Evolutionary conservation across 768 basidiomycete species (phyloP).

Genomic region (Suillus subalutaceus): DNA sequence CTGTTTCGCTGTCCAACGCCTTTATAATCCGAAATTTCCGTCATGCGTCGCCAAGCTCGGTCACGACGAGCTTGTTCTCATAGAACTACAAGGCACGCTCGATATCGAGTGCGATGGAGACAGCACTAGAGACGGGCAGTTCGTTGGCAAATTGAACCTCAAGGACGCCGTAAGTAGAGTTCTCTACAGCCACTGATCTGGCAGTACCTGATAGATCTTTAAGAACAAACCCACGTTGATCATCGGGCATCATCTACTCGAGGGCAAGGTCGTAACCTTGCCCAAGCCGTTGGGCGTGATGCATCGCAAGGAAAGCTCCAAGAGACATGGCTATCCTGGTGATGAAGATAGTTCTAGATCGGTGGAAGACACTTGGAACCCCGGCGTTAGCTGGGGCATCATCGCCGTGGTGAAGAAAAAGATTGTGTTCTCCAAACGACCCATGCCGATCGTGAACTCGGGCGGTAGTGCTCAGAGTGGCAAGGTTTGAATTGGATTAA

Average conservation of each 20-base stretch:
- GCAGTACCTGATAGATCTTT: constrained; percentile 11
- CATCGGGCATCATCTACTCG: constrained; percentile 89
- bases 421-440: constrained; percentile 81
- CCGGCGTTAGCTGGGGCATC: constrained; percentile 54
- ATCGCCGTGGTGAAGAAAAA: constrained; percentile 78
- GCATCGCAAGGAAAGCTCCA: constrained; percentile 39
- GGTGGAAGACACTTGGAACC: constrained; percentile 6
- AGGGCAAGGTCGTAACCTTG: constrained; percentile 78
- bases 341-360: constrained; percentile 4
- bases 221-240: constrained; percentile 78
- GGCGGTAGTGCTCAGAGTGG: constrained; percentile 12
- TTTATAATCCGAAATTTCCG: constrained; percentile 51
- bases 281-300: constrained; percentile 85
- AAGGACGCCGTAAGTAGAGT: constrained; percentile 57
- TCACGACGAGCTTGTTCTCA: constrained; percentile 75
- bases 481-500: background rate
- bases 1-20: constrained; percentile 38
- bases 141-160: constrained; percentile 78
- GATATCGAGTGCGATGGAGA: constrained; percentile 60
- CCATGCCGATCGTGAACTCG: constrained; percentile 64
- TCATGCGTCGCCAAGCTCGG: constrained; percentile 72
- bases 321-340: constrained; percentile 6
- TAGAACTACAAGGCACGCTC: constrained; percentile 87
- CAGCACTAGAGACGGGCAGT: constrained; percentile 61
- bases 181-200: background rate